These are phyloP conservation scores for Dactylellina leptospora DNA, from an alignment of 2,329 filamentous ascomycete genomes.

Conservation along the genomic window DNA sequence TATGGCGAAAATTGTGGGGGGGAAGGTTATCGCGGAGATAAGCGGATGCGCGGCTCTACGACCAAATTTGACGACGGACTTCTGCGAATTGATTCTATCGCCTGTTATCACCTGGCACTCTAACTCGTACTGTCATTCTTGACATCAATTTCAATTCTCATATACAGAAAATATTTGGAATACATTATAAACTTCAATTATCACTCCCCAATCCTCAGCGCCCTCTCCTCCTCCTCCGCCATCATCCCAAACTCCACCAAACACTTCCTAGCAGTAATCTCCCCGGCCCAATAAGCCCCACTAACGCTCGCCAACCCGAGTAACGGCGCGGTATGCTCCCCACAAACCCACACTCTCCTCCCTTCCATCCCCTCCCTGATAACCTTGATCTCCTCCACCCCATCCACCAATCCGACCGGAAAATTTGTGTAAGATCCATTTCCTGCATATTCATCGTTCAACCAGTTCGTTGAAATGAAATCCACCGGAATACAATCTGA, in stretches of 20 bases:
- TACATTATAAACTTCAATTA: background rate
- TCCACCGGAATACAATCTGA: constrained; percentile 70
- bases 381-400: constrained; percentile 74
- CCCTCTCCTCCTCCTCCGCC: constrained; percentile 11
- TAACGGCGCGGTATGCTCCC: constrained; percentile 90
- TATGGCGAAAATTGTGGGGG: constrained; percentile 42
- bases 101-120: too few species aligned
- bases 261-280: constrained; percentile 75
- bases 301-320: constrained; percentile 87
- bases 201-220: constrained; percentile 1
- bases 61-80: background rate
- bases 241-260: constrained; percentile 64
- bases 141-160: background rate
- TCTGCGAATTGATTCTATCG: background rate
- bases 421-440: constrained; percentile 88
- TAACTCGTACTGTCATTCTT: too few species aligned
- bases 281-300: constrained; percentile 91
- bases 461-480: constrained; percentile 78
- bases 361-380: constrained; percentile 72
- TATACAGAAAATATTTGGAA: background rate
- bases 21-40: constrained; percentile 27
- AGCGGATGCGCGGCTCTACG: constrained; percentile 17
- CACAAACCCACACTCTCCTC: constrained; percentile 81
- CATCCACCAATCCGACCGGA: constrained; percentile 75
- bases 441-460: constrained; percentile 79